Evolutionary conservation across 2,329 filamentous ascomycete genomes (phyloP).

Genomic region (Cryphonectria naterciae): DNA sequence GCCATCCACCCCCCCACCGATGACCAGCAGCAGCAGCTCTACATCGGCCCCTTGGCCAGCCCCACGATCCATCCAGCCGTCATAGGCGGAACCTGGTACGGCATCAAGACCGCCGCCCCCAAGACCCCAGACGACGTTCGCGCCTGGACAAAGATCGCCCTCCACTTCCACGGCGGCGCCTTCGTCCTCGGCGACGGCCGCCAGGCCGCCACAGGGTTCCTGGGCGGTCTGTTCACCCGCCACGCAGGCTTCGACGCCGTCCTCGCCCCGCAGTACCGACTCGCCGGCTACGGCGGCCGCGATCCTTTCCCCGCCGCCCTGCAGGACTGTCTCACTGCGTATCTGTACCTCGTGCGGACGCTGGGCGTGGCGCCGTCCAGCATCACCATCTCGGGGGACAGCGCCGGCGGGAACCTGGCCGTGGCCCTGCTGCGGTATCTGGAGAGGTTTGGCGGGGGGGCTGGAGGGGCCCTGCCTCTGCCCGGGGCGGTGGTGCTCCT

Average conservation of each 20-base stretch:
- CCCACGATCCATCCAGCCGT: slow-evolving; percentile 22
- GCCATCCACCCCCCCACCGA: slow-evolving; percentile 52
- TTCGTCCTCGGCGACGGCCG: slow-evolving; percentile 50
- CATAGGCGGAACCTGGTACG: slow-evolving; percentile 35
- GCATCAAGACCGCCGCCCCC: slow-evolving; percentile 14
- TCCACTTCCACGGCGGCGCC: slow-evolving; percentile 55
- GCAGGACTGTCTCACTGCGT: slow-evolving; percentile 52
- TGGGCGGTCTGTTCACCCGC: neutral
- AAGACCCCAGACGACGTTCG: neutral
- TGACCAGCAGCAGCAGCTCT: slow-evolving; percentile 9
- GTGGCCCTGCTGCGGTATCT: slow-evolving; percentile 52
- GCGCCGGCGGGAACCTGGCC: slow-evolving; percentile 52
- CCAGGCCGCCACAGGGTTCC: slow-evolving; percentile 36
- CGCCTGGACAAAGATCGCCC: slow-evolving; percentile 38
- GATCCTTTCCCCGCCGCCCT: slow-evolving; percentile 53
- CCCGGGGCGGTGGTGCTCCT: slow-evolving; percentile 46
- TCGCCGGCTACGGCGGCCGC: slow-evolving; percentile 44
- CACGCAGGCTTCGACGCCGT: slow-evolving; percentile 44
- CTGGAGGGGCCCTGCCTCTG: slow-evolving; percentile 33
- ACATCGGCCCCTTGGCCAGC: slow-evolving; percentile 27
- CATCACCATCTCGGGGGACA: slow-evolving; percentile 53
- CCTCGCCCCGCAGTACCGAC: slow-evolving; percentile 52
- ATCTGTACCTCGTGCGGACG: slow-evolving; percentile 48
- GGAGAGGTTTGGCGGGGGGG: slow-evolving; percentile 41
- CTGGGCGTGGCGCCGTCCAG: slow-evolving; percentile 43